Evolutionary conservation across 2,329 filamentous ascomycete species (phyloP), one percentile per base, ranked within the genome.

Genomic region (Didymella keratinophila): DNA sequence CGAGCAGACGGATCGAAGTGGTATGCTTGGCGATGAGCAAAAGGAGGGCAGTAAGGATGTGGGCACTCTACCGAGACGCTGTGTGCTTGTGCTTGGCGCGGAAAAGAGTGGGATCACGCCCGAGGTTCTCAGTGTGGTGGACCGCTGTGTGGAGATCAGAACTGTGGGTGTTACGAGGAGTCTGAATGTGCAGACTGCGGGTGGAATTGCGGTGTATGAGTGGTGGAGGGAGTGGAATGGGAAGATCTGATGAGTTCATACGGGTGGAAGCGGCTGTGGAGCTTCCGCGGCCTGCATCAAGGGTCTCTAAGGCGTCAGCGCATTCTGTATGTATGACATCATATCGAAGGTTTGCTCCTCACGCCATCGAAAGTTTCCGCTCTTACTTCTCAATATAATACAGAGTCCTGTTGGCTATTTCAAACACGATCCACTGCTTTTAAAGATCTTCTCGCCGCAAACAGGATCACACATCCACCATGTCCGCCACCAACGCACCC

Each of bases 151-250:
- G 5, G 83, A 85, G 70, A 83, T 85, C 46, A 74, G 76, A 48
- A 83, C 84, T 60, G 75, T 78, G 47, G 83, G 83, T 0, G 76
- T 83, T 7, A 84, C 82, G 30, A 76, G 83, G 64, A 84, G 81
- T 67, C 71, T 85, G 72, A 85, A 85, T 70, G 83, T 85, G 60
- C 83, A 85, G 72, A 84, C 82, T 23, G 83, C 82, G 12, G 81
- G 80, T 14, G 81, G 78, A 0, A 79, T 83, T 54, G 82, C 83
- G 43, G 64, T 84, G 36, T 84, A 78, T 68, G 83, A 85, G 68
- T 84, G 80, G 73, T 78, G 76, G 69, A 78, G 81, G 62, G 79
- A 82, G 64, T 77, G 75, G 74, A 66, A 65, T 21, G 47, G 60
- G 6, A 61, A 62, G 48, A 21, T n/a, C 8, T 59, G 41, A 58